Percentiles rank a stretch among this genome's conserved stretches.
These are phyloP conservation scores for Globisporangium echinulatum DNA, from an alignment of 352 stramenopile species.

Conservation along the genomic window DNA sequence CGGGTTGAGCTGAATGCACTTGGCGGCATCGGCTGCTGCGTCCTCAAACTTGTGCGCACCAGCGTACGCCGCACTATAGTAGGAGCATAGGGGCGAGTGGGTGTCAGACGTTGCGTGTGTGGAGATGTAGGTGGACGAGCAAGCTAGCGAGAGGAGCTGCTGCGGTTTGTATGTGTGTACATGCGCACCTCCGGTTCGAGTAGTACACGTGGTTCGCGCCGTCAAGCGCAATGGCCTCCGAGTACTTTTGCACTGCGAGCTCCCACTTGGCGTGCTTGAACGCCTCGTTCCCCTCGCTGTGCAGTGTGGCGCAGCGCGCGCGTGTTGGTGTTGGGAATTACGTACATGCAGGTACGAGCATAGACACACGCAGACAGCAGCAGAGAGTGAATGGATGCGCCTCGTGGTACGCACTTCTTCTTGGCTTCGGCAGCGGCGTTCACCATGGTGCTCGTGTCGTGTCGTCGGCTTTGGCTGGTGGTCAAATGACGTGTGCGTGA, in stretches of 20 bases:
- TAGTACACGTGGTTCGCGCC: constrained; percentile 89
- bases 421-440: constrained; percentile 75
- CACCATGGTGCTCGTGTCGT: constrained; percentile 26
- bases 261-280: constrained; percentile 91
- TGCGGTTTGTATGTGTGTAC: not conserved
- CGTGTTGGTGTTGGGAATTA: not conserved
- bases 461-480: not conserved
- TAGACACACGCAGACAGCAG: not conserved
- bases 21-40: constrained; percentile 78
- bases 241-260: constrained; percentile 90
- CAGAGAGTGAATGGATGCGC: too few species aligned
- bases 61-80: constrained; percentile 52
- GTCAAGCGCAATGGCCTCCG: constrained; percentile 89
- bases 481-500: constrained; percentile 3
- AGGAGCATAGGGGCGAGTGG: too few species aligned
- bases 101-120: not conserved
- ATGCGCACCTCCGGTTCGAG: constrained; percentile 84
- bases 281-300: constrained; percentile 91
- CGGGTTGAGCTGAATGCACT: constrained; percentile 90
- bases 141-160: not conserved
- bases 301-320: too few species aligned
- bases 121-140: too few species aligned
- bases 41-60: constrained; percentile 68
- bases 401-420: constrained; percentile 52
- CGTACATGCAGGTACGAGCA: not conserved